Conservation (phyloP, 2,329 filamentous ascomycete genomes). For the Hortaea sp. region DNA sequence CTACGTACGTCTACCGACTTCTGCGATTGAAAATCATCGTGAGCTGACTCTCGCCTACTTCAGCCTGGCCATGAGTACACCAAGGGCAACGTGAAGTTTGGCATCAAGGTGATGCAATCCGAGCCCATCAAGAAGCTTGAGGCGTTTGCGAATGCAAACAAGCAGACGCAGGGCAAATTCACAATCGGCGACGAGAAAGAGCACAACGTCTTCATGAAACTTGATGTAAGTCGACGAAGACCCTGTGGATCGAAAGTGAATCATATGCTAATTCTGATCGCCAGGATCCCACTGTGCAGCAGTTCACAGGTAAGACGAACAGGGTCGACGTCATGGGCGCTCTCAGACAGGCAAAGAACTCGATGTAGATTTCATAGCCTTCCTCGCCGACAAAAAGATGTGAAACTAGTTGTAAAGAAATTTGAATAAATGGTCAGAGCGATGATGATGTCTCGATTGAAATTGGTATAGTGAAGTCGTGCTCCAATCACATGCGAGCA, state of each 20-base stretch:
- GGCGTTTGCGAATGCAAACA: constrained; percentile 65
- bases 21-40: not conserved
- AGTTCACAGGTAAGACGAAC: constrained; percentile 69
- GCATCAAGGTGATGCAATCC: constrained; percentile 60
- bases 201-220: constrained; percentile 95
- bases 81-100: constrained; percentile 90
- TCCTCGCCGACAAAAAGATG: too few relatives aligned
- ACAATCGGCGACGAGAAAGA: constrained; percentile 97
- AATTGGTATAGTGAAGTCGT: too few relatives aligned
- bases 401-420: too few relatives aligned
- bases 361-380: constrained; percentile 14
- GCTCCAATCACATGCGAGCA: too few relatives aligned
- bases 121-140: constrained; percentile 68
- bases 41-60: not conserved
- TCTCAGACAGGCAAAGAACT: constrained; percentile 83
- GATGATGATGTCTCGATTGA: too few relatives aligned
- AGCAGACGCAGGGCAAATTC: constrained; percentile 87
- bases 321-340: constrained; percentile 76
- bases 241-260: too few relatives aligned
- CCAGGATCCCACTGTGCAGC: constrained; percentile 73
- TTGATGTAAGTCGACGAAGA: constrained; percentile 48
- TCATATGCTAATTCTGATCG: not conserved
- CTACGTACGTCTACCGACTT: constrained; percentile 50
- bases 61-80: constrained; percentile 96
- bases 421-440: too few relatives aligned